A percentile compares a stretch with the other conserved stretches of the same genome.
Evolutionary conservation across 73 alveolate genomes (phyloP).

Genomic region (Stentor roeselii): DNA sequence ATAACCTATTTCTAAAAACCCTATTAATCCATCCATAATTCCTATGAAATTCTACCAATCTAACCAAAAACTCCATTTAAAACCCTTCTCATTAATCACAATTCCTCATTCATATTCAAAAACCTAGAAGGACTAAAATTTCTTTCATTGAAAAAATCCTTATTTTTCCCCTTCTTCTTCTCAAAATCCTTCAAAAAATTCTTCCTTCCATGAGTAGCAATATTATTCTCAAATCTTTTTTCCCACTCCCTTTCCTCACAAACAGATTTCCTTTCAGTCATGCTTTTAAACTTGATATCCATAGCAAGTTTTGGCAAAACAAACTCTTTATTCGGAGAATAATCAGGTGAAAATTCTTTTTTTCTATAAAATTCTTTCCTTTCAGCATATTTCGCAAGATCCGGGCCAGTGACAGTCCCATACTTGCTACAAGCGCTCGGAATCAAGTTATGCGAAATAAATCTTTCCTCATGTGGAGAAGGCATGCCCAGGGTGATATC

Average conservation of each 20-base stretch:
- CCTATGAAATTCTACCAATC: too few species aligned
- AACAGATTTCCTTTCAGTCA: not conserved
- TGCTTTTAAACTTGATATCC: not conserved
- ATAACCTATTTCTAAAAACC: too few species aligned
- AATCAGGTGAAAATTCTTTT: not conserved
- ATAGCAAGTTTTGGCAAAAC: constrained; percentile 5
- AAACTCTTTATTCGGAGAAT: constrained; percentile 17
- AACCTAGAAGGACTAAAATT: not conserved
- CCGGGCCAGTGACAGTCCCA: not conserved
- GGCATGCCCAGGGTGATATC: not conserved
- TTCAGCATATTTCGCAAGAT: not conserved
- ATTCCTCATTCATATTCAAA: not conserved
- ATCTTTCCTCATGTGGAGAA: constrained; percentile 20
- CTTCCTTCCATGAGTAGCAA: not conserved
- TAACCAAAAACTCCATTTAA: not conserved
- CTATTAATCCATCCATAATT: too few species aligned
- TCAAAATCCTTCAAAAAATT: not conserved
- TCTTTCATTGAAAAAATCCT: too few species aligned
- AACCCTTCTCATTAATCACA: not conserved
- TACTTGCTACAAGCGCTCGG: constrained; percentile 1
- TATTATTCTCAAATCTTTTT: not conserved
- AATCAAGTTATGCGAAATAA: not conserved
- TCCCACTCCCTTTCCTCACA: not conserved
- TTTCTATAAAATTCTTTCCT: not conserved
- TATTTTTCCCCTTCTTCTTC: not conserved